Percentiles rank a stretch among this genome's conserved stretches.
Evolutionary conservation across 2,329 filamentous ascomycete species (phyloP).

Genomic region (Colletotrichum trifolii): DNA sequence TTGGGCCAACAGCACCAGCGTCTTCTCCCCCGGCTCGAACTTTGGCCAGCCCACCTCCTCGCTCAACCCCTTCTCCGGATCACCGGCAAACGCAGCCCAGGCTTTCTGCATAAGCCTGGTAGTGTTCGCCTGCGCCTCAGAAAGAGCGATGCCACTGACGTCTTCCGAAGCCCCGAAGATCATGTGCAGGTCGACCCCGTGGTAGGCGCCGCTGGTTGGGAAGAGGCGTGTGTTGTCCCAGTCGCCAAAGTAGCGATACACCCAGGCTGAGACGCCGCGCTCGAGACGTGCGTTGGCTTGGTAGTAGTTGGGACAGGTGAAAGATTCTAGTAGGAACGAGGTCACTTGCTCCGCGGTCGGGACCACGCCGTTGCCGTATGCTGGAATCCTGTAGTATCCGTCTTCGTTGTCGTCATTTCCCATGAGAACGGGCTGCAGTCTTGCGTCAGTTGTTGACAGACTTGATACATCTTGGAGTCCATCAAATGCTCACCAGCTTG

Average conservation of each 20-base stretch:
- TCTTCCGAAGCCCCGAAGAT: constrained; percentile 54
- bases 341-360: constrained; percentile 51
- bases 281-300: constrained; percentile 49
- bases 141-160: constrained; percentile 50
- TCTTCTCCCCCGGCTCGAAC: constrained; percentile 42
- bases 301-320: constrained; percentile 56
- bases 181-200: constrained; percentile 60
- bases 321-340: constrained; percentile 56
- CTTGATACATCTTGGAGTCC: too few species aligned
- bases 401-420: constrained; percentile 59
- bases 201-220: constrained; percentile 58
- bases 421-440: constrained; percentile 50
- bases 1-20: constrained; percentile 42
- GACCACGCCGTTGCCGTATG: constrained; percentile 51
- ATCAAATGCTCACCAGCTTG: constrained; percentile 35
- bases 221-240: constrained; percentile 61
- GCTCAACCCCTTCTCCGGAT: constrained; percentile 49
- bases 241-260: constrained; percentile 60
- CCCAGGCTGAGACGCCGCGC: constrained; percentile 53
- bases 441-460: fast-evolving
- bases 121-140: constrained; percentile 44
- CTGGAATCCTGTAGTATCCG: constrained; percentile 58
- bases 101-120: constrained; percentile 52
- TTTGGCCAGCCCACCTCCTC: constrained; percentile 50
- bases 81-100: constrained; percentile 53